These are phyloP conservation scores for Exidia glandulosa DNA, from an alignment of 768 basidiomycete species.

Conservation along the genomic window DNA sequence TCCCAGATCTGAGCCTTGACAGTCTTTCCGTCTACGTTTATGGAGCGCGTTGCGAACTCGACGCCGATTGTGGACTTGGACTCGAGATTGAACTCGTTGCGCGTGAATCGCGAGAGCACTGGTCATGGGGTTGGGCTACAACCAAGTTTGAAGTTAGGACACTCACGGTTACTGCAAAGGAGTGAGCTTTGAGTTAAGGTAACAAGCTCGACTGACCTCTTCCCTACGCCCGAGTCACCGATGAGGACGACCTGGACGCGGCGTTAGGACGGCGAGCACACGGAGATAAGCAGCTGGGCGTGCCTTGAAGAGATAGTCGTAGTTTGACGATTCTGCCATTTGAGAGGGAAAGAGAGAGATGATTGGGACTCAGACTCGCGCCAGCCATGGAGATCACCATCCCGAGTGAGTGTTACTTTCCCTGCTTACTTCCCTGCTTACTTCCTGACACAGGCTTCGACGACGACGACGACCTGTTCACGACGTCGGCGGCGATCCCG, in stretches of 20 bases:
- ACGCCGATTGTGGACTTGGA: slow-evolving; percentile 99
- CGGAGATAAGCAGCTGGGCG: slow-evolving; percentile 7
- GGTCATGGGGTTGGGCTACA: slow-evolving; percentile 1
- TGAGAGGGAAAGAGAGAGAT: not conserved
- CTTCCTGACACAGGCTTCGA: slow-evolving; percentile 82
- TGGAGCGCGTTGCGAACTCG: slow-evolving; percentile 94
- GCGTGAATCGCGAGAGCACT: slow-evolving; percentile 99
- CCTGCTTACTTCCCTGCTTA: too few species aligned
- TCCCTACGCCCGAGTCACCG: slow-evolving; percentile 98
- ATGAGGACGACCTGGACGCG: slow-evolving; percentile 81
- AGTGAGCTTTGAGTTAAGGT: not conserved
- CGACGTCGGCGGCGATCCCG: slow-evolving; percentile 40
- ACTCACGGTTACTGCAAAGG: slow-evolving; percentile 50
- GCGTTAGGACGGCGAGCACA: not conserved
- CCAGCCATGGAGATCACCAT: too few species aligned
- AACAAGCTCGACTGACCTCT: slow-evolving; percentile 90
- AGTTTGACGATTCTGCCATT: slow-evolving; percentile 95
- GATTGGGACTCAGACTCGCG: too few species aligned
- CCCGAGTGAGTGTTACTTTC: too few species aligned
- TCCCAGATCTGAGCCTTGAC: slow-evolving; percentile 99
- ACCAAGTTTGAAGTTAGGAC: not conserved
- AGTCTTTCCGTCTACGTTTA: slow-evolving; percentile 91
- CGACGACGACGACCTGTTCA: slow-evolving; percentile 46
- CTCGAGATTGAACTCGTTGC: slow-evolving; percentile 98
- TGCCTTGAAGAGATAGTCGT: slow-evolving; percentile 99